Evolutionary conservation across 1,139 yeast species (phyloP), one percentile per base, ranked within the genome.

Genomic region (Nakaseomyces uthaithaninus): DNA sequence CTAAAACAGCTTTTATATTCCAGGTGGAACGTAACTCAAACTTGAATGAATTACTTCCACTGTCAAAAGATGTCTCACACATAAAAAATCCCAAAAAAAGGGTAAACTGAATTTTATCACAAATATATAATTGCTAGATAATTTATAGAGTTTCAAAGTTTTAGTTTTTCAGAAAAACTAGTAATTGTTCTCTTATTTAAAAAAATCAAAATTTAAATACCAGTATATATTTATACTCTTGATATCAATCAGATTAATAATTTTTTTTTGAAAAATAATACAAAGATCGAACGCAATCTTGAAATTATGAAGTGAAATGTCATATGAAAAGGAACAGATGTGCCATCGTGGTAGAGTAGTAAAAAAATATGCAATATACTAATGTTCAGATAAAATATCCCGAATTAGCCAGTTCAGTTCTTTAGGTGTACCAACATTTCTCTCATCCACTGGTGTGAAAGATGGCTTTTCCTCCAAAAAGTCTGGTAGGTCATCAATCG

Each of bases 381-480:
- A 35, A 33, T 52, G 55, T 39, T 55, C 57, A 16, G 63, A 54
- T 18, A 66, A 48, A 22, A 72, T 63, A 45, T 80, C 89, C 60
- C 77, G 80, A 34, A 82, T 68, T 40, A 81, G 66, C 83, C 86
- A 77, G 50, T 77, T 75, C 47, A 82, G 64, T 55, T 82, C 93
- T 47, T 80, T 82, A 19, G 75, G 70, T 0, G 80, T 68, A 4
- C 89, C 89, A 28, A 75, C 63, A 53, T 73, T 75, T 41, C 53
- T 50, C 25, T 56, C 62, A 38, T 56, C 61, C 7, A 51, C 36
- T 3, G 64, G 60, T 1, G 59, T 55, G 37, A 53, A 55, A 23
- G 51, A 47, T 7, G 63, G 64, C 39, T 51, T 56, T 27, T 52
- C 60, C 7, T 50, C 52, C 19, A 45, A 42, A 42, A 60, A 56